Evolutionary conservation across 2,329 filamentous ascomycete genomes (phyloP), one percentile per base, ranked within the genome.

Genomic region (Escovopsis weberi): DNA sequence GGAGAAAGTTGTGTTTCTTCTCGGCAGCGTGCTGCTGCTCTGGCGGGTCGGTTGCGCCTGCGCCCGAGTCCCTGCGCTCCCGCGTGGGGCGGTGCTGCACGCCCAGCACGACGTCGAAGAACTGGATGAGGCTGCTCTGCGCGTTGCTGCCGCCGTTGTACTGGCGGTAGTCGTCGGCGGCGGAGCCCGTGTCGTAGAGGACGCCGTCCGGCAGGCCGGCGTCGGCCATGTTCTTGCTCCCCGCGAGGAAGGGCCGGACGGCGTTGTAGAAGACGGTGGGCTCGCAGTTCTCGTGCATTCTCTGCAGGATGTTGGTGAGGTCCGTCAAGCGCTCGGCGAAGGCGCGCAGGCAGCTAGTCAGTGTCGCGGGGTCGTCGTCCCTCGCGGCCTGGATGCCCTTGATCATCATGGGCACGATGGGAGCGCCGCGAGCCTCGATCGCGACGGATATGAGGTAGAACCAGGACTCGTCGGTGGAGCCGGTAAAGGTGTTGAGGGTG

Each of bases 151-250:
- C 91, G 35, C 91, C 91, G 47, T 84, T 84, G 59, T 87, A 94
- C 56, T 95, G 85, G 26, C 82, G 79, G 58, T 86, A 94, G 4
- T 72, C 66, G 30, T 78, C 71, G 28, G 2, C 6, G 10, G 6
- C 28, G 28, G 28, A 76, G 18, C 82, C 85, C 49, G 86, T 77
- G 51, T 95, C 87, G 58, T 95, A 96, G 39, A 89, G 67, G 40
- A 98, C 80, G 18, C 91, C 91, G 46, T 80, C 70, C 0, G 91
- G 88, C 9, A 98, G 71, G 12, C 91, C 91, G 4, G 89, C 91
- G 48, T 95, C 89, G 39, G 75, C 78, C 91, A 95, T 98, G 60
- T 96, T 96, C 72, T 94, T 95, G 59, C 87, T 91, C 12, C 91
- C 91, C 6, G 91, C 89, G 3, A 98, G 74, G 61, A 93, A 96